phyloP scores from a whole-genome alignment of 495 filamentous ascomycete genomes.

The Alectoria sarmentosa region DNA sequence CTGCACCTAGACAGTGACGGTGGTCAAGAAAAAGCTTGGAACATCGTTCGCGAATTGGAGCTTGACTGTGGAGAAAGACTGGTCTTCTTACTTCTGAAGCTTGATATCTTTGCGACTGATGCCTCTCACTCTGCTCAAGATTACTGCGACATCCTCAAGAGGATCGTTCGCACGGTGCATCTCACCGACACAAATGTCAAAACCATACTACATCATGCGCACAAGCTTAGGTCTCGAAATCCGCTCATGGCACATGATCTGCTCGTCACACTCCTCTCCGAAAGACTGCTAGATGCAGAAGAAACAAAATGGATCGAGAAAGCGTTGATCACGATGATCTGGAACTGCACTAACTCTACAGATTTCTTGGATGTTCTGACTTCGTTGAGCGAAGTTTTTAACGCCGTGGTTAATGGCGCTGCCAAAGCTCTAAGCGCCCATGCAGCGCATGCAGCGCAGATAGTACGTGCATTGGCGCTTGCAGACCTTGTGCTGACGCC shows the following conservation, averaged over 20 bases:
- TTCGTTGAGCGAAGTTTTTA: constrained; percentile 35
- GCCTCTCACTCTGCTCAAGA: constrained; percentile 33
- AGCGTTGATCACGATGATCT: constrained; percentile 53
- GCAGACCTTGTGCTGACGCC: constrained; percentile 2
- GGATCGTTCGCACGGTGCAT: constrained; percentile 50
- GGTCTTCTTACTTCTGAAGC: constrained; percentile 58
- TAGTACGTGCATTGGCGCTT: constrained; percentile 40
- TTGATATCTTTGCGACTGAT: constrained; percentile 52
- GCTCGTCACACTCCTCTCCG: constrained; percentile 39
- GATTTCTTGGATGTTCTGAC: constrained; percentile 26
- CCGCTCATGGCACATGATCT: constrained; percentile 19
- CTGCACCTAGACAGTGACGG: constrained; percentile 32
- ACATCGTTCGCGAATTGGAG: constrained; percentile 52
- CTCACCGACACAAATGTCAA: constrained; percentile 59
- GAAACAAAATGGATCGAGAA: constrained; percentile 54
- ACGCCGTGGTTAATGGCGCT: constrained; percentile 32
- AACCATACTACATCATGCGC: constrained; percentile 61
- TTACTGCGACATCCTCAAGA: constrained; percentile 45
- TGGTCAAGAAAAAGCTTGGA: constrained; percentile 45
- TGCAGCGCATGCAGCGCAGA: constrained; percentile 63
- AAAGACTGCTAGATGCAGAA: constrained; percentile 36
- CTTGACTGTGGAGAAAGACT: constrained; percentile 54
- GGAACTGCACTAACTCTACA: constrained; percentile 43
- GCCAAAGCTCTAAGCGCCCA: constrained; percentile 39
- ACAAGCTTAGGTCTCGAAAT: constrained; percentile 51